Conservation (phyloP, 2,329 filamentous ascomycete species). For the Drechslerella stenobrocha region DNA sequence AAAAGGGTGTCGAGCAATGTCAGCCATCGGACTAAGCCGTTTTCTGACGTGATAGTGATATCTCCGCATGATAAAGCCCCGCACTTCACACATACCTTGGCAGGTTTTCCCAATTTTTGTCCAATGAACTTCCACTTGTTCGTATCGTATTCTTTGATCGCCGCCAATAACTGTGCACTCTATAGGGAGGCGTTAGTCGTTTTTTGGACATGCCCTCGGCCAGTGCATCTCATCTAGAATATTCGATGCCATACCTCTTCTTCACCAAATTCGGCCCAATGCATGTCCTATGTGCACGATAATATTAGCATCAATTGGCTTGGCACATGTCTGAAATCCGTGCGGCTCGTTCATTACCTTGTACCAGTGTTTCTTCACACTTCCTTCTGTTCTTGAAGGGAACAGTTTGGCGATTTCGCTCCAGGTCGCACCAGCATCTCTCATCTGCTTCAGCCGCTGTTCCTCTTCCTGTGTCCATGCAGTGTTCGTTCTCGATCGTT, state of each 20-base stretch:
- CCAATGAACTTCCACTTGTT: slow-evolving; percentile 99
- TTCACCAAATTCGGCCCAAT: slow-evolving; percentile 97
- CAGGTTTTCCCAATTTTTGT: slow-evolving; percentile 94
- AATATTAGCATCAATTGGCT: slow-evolving; percentile 9
- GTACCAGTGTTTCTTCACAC: slow-evolving; percentile 99
- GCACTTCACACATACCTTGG: slow-evolving; percentile 68
- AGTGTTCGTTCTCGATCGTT: slow-evolving; percentile 97
- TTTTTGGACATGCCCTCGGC: slow-evolving; percentile 49
- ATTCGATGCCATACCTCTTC: slow-evolving; percentile 70
- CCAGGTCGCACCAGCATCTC: slow-evolving; percentile 91
- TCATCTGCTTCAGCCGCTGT: slow-evolving; percentile 86
- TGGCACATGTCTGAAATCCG: neutral
- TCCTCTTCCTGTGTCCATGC: slow-evolving; percentile 97
- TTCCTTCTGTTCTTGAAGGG: slow-evolving; percentile 88
- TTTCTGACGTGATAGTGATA: slow-evolving; percentile 47
- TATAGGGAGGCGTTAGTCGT: slow-evolving; percentile 56
- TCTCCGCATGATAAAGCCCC: slow-evolving; percentile 37
- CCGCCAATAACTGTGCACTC: slow-evolving; percentile 78
- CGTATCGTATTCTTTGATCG: slow-evolving; percentile 97
- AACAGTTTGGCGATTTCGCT: slow-evolving; percentile 99
- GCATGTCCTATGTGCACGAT: slow-evolving; percentile 76
- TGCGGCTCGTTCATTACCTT: slow-evolving; percentile 66
- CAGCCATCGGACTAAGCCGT: slow-evolving; percentile 47
- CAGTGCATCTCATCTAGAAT: slow-evolving; percentile 15
- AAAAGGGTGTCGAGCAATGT: no score